Evolutionary conservation across 1,284 basidiomycete species (phyloP).

Genomic region (Ganoderma multipileum): DNA sequence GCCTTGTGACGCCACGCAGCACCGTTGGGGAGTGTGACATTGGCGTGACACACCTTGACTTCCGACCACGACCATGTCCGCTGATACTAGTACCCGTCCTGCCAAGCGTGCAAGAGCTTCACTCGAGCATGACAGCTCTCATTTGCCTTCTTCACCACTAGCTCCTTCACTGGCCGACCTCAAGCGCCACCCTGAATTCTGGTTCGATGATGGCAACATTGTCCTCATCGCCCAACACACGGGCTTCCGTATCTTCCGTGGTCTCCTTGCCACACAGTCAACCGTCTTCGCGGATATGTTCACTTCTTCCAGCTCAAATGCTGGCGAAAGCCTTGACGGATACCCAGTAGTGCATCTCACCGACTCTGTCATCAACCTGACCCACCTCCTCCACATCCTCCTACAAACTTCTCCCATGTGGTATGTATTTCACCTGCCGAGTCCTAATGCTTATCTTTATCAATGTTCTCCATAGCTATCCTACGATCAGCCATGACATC

Average conservation of each 20-base stretch:
- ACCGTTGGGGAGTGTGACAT: too few species aligned
- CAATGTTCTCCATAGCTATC: not conserved
- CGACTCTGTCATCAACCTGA: conserved; percentile 19
- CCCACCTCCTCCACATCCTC: conserved; percentile 12
- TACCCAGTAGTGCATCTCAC: conserved; percentile 25
- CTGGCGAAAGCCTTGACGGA: conserved; percentile 18
- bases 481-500: not conserved
- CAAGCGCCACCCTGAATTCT: not conserved
- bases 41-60: not conserved
- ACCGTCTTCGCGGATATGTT: conserved; percentile 30
- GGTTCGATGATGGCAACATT: conserved; percentile 7
- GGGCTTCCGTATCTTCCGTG: conserved; percentile 26
- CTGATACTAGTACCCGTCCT: not conserved
- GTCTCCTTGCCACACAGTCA: conserved; percentile 27
- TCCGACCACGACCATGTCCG: not conserved
- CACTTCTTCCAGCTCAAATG: conserved; percentile 17
- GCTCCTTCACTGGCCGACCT: not conserved
- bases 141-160: not conserved
- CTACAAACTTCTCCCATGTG: not conserved
- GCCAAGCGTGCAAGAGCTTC: not conserved
- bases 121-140: not conserved
- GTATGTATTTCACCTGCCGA: not conserved
- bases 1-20: too few species aligned
- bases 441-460: too few species aligned
- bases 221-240: conserved; percentile 1